Conservation (phyloP, 768 basidiomycete species). For the Trametes coccinea region DNA sequence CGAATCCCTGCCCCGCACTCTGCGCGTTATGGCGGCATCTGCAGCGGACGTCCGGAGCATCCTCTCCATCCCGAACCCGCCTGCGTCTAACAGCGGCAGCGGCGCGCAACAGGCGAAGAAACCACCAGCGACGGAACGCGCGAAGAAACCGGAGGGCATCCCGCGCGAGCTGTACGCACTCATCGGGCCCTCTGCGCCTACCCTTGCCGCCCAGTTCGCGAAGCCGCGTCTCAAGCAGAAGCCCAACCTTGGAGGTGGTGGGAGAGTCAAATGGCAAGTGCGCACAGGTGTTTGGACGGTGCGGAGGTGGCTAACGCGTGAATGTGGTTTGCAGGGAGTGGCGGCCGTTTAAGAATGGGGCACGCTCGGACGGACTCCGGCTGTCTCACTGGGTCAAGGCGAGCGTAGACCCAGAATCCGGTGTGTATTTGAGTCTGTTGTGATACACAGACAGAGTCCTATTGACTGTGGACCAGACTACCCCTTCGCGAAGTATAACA, state of each 20-base stretch:
- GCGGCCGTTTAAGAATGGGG: constrained; percentile 70
- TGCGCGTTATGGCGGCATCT: constrained; percentile 55
- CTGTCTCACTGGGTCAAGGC: constrained; percentile 85
- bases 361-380: constrained; percentile 65
- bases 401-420: constrained; percentile 50
- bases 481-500: constrained; percentile 81
- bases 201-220: constrained; percentile 74
- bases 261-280: constrained; percentile 70
- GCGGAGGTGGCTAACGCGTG: neutral
- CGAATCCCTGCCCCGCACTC: too few species aligned
- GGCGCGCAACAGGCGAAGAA: constrained; percentile 48
- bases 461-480: constrained; percentile 53
- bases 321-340: constrained; percentile 58
- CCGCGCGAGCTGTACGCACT: constrained; percentile 91
- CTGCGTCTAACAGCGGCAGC: constrained; percentile 39
- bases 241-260: constrained; percentile 65
- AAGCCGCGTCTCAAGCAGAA: constrained; percentile 88
- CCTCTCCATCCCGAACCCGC: constrained; percentile 55
- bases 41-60: constrained; percentile 86
- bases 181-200: constrained; percentile 91
- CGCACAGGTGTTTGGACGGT: neutral
- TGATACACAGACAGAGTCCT: neutral
- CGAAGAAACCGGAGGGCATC: constrained; percentile 85
- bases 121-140: constrained; percentile 33
- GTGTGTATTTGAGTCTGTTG: constrained; percentile 38